phyloP scores from a whole-genome alignment of 1,284 basidiomycete species.

The Leccinum griseonigrum region DNA sequence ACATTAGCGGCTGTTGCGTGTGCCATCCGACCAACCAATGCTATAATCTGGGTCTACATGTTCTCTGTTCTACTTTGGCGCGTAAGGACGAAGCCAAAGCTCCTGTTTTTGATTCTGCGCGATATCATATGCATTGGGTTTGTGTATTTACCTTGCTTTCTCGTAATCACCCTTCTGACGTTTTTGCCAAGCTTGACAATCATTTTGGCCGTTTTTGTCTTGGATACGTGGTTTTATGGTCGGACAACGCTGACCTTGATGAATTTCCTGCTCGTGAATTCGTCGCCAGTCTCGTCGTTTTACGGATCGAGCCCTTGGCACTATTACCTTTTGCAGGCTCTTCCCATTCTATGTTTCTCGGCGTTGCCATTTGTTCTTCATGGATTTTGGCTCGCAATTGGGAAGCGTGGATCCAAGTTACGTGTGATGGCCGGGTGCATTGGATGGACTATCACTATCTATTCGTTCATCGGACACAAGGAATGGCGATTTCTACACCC shows the following conservation, averaged over 20 bases:
- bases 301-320: constrained; percentile 89
- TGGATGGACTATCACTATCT: constrained; percentile 64
- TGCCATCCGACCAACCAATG: constrained; percentile 83
- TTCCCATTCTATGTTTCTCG: constrained; percentile 81
- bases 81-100: constrained; percentile 33
- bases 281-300: constrained; percentile 85
- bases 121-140: constrained; percentile 46
- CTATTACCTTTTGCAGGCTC: constrained; percentile 85
- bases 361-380: constrained; percentile 70
- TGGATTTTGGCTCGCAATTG: constrained; percentile 48
- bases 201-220: constrained; percentile 41
- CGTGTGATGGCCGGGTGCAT: constrained; percentile 51
- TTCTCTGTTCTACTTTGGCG: constrained; percentile 53
- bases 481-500: constrained; percentile 98
- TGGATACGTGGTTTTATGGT: constrained; percentile 75
- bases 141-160: constrained; percentile 17
- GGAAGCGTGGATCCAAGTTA: constrained; percentile 30
- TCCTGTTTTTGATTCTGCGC: constrained; percentile 35
- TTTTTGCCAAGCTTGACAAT: constrained; percentile 12
- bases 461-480: constrained; percentile 87
- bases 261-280: constrained; percentile 80
- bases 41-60: constrained; percentile 80
- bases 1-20: constrained; percentile 74
- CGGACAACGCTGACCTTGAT: constrained; percentile 71
- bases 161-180: constrained; percentile 8